Conservation (phyloP, 805 yeast species). For the Starmerella bombi region DNA sequence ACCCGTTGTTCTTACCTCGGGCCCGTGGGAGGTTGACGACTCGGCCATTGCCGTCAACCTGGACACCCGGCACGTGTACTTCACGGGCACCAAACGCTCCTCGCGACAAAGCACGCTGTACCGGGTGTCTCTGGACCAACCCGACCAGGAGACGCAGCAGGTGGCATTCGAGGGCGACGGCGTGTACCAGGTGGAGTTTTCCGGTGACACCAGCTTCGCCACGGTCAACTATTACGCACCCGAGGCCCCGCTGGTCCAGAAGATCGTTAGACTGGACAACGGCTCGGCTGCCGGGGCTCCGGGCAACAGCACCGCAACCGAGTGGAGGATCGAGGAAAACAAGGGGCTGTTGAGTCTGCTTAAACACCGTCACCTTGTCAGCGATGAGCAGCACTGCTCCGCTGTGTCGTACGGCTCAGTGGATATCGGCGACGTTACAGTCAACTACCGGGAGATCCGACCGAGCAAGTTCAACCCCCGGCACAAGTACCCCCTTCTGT, state of each 20-base stretch:
- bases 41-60: slow-evolving; percentile 39
- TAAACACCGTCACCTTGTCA: slow-evolving; percentile 27
- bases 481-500: slow-evolving; percentile 68
- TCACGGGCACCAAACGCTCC: slow-evolving; percentile 59
- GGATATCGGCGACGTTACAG: slow-evolving; percentile 29
- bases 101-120: slow-evolving; percentile 78
- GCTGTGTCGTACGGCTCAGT: slow-evolving; percentile 37
- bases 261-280: slow-evolving; percentile 41
- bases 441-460: slow-evolving; percentile 60
- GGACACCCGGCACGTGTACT: slow-evolving; percentile 44
- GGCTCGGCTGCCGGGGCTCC: no score
- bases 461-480: slow-evolving; percentile 55
- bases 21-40: slow-evolving; percentile 85
- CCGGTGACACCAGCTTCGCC: slow-evolving; percentile 63
- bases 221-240: slow-evolving; percentile 70
- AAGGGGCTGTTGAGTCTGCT: slow-evolving; percentile 20
- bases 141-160: slow-evolving; percentile 27
- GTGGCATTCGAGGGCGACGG: slow-evolving; percentile 47
- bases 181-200: slow-evolving; percentile 59
- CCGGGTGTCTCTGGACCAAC: slow-evolving; percentile 44
- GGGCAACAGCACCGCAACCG: slow-evolving; percentile 26
- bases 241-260: slow-evolving; percentile 57
- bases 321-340: slow-evolving; percentile 28
- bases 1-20: slow-evolving; percentile 51
- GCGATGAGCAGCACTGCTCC: slow-evolving; percentile 31